Percentiles rank a stretch among this genome's conserved stretches.
These are phyloP conservation scores for Trebouxia sp. DNA, from an alignment of 139 green algal species.

Conservation along the genomic window DNA sequence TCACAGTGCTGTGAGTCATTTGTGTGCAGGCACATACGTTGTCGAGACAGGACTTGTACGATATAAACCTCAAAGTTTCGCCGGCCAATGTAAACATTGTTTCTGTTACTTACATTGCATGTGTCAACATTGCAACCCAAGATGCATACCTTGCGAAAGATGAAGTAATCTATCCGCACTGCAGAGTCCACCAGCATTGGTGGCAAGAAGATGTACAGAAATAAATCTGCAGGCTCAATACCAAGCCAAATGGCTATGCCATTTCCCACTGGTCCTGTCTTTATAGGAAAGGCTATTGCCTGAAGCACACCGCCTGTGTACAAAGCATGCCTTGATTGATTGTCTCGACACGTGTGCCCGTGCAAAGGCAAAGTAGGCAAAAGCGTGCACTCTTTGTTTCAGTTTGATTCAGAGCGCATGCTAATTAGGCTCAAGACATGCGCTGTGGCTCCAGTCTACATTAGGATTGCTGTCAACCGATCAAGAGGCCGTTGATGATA, in stretches of 20 bases:
- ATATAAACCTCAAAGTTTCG: too few relatives aligned
- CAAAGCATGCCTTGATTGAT: too few relatives aligned
- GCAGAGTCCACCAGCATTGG: conserved; percentile 56
- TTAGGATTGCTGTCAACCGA: neutral
- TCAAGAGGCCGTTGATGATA: neutral
- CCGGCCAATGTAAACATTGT: too few relatives aligned
- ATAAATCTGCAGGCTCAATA: conserved; percentile 67
- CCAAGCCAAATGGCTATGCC: conserved; percentile 28
- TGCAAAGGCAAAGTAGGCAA: neutral
- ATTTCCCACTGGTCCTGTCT: conserved; percentile 37
- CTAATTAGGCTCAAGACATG: neutral
- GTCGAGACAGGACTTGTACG: too few relatives aligned
- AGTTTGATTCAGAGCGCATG: neutral
- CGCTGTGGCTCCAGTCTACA: neutral
- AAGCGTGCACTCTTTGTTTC: neutral
- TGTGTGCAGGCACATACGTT: too few relatives aligned
- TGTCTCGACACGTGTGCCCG: too few relatives aligned
- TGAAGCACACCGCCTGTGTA: conserved; percentile 35
- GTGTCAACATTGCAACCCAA: too few relatives aligned
- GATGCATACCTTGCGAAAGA: conserved; percentile 75
- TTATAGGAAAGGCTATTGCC: conserved; percentile 40
- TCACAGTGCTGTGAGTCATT: too few relatives aligned
- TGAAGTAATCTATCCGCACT: conserved; percentile 81
- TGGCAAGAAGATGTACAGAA: conserved; percentile 91
- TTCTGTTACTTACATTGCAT: too few relatives aligned